Evolutionary conservation across 306 rosid genomes (phyloP).

Genomic region (Citrullus colocynthis): DNA sequence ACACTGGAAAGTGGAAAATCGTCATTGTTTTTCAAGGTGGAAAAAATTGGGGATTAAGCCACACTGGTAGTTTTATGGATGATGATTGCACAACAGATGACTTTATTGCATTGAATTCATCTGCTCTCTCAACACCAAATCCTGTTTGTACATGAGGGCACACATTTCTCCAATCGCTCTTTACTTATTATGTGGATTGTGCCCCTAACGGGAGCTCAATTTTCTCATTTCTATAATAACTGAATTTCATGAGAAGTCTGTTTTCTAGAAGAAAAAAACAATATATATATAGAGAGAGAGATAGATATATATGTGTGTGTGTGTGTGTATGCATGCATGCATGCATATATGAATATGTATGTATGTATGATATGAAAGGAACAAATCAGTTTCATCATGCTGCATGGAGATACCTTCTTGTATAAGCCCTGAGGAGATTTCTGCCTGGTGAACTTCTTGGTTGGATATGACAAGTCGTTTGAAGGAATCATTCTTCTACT

Average conservation of each 20-base stretch:
- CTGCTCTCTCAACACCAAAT: conserved; percentile 15
- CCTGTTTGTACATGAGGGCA: conserved; percentile 36
- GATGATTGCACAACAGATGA: not conserved
- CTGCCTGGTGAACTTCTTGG: conserved; percentile 82
- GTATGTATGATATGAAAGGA: not conserved
- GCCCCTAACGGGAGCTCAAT: not conserved
- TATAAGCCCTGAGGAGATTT: conserved; percentile 95
- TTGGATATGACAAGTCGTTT: conserved; percentile 58
- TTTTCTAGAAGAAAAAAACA: not conserved
- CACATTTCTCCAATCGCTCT: conserved; percentile 50
- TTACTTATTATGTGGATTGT: conserved; percentile 10
- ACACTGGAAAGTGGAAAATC: conserved; percentile 4
- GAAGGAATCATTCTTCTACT: conserved; percentile 94
- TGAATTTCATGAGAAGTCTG: not conserved
- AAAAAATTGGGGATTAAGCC: conserved; percentile 38
- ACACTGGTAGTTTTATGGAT: conserved; percentile 34
- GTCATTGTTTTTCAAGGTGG: conserved; percentile 10
- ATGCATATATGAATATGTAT: too few relatives aligned
- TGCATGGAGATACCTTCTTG: conserved; percentile 51
- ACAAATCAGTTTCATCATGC: conserved; percentile 1
- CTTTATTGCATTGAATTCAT: conserved; percentile 11
- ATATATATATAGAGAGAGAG: too few relatives aligned
- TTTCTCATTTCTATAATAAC: not conserved
- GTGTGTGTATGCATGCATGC: too few relatives aligned
- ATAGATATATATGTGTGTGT: too few relatives aligned